These are phyloP conservation scores for Thelonectria olida DNA, from an alignment of 2,329 filamentous ascomycete species.

Conservation along the genomic window DNA sequence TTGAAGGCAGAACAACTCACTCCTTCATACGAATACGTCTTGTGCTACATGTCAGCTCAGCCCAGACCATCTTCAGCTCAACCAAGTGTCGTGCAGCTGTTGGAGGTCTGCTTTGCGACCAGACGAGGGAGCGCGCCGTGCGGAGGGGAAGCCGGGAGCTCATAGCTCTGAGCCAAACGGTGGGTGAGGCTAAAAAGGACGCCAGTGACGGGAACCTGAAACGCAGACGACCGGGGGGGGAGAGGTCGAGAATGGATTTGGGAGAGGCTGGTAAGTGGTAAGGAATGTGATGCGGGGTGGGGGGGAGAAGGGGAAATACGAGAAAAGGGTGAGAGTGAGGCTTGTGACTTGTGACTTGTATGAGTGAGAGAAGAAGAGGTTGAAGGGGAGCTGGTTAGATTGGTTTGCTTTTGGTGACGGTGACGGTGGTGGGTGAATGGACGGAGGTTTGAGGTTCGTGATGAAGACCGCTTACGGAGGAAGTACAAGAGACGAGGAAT, in stretches of 20 bases:
- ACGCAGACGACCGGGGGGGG: slow-evolving; percentile 24
- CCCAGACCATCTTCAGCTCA: background rate
- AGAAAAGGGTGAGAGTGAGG: background rate
- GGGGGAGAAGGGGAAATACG: slow-evolving; percentile 11
- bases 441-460: background rate
- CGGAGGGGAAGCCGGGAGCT: background rate
- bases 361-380: background rate
- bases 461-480: too few relatives aligned
- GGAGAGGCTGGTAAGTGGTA: slow-evolving; percentile 4
- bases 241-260: slow-evolving; percentile 2
- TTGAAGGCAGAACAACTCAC: background rate
- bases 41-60: too few relatives aligned
- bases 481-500: too few relatives aligned
- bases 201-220: slow-evolving; percentile 27
- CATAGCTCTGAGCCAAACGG: background rate
- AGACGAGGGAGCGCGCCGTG: slow-evolving; percentile 13
- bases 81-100: too few relatives aligned
- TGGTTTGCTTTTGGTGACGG: background rate
- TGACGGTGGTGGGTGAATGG: background rate
- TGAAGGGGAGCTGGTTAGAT: too few relatives aligned
- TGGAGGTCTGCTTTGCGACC: too few relatives aligned
- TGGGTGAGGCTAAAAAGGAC: slow-evolving; percentile 15
- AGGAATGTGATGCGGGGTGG: slow-evolving; percentile 7
- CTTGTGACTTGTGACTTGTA: background rate
- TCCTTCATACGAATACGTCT: too few relatives aligned